These are phyloP conservation scores for Mortierella sp. DNA, from an alignment of 371 early-diverging fungal species.

Conservation along the genomic window DNA sequence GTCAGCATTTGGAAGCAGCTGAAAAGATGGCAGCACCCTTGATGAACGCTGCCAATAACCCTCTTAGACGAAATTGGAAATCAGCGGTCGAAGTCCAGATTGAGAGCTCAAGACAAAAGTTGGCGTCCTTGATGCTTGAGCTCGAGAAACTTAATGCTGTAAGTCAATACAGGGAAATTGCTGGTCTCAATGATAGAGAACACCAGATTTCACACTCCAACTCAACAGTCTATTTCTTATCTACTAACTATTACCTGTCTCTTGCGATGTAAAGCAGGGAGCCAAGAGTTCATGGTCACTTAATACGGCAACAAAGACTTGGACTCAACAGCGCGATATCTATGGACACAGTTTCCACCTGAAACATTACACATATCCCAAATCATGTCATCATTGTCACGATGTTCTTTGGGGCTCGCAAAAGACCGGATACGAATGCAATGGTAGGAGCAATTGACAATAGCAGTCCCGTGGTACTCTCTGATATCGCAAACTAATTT, in stretches of 20 bases:
- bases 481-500: neutral
- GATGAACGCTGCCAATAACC: conserved; percentile 38
- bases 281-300: conserved; percentile 21
- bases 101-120: conserved; percentile 45
- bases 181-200: neutral
- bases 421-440: conserved; percentile 53
- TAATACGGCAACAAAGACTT: conserved; percentile 9
- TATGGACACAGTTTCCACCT: conserved; percentile 46
- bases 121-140: conserved; percentile 25
- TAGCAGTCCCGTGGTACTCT: too few species aligned
- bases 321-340: conserved; percentile 41
- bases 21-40: conserved; percentile 53
- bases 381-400: conserved; percentile 51
- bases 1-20: conserved; percentile 46
- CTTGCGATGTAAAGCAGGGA: conserved; percentile 7
- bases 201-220: neutral
- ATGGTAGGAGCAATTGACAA: conserved; percentile 10
- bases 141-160: conserved; percentile 43
- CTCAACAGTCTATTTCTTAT: too few species aligned
- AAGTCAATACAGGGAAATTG: neutral
- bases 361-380: conserved; percentile 42
- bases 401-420: conserved; percentile 53
- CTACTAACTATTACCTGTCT: neutral
- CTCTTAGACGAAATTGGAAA: conserved; percentile 44
- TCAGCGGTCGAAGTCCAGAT: conserved; percentile 50